Conservation (phyloP, 202 grass and related monocot genomes). For the Alloteropsis angusta region DNA sequence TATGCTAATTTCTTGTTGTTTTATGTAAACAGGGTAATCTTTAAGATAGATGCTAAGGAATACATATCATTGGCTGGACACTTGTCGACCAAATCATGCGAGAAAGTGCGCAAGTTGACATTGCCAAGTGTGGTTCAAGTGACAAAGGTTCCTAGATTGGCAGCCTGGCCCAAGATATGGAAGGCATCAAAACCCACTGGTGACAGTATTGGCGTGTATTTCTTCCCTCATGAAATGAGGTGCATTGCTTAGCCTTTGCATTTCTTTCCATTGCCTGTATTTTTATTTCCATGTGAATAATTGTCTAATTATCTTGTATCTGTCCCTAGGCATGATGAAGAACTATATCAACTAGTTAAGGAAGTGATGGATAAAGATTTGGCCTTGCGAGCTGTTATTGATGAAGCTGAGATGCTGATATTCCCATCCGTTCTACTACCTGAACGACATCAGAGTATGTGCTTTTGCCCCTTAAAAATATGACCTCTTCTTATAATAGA, state of each 20-base stretch:
- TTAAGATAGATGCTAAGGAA: conserved; percentile 25
- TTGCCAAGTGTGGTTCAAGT: conserved; percentile 32
- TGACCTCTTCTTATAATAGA: background rate
- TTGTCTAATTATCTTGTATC: background rate
- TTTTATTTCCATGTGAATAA: background rate
- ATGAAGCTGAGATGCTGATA: conserved; percentile 50
- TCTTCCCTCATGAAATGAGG: conserved; percentile 49
- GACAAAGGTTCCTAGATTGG: conserved; percentile 32
- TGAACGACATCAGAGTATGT: conserved; percentile 47
- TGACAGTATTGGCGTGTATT: conserved; percentile 57
- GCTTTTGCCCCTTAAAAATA: background rate
- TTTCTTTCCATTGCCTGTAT: background rate
- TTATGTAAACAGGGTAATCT: conserved; percentile 34
- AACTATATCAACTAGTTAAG: conserved; percentile 32
- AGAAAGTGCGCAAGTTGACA: conserved; percentile 35
- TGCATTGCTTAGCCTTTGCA: conserved; percentile 8
- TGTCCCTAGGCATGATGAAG: conserved; percentile 28
- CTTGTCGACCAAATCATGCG: conserved; percentile 48
- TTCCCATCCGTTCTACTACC: conserved; percentile 66
- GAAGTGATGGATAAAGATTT: conserved; percentile 44
- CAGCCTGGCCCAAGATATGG: conserved; percentile 47
- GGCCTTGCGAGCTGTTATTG: conserved; percentile 32
- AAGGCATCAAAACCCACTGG: conserved; percentile 31
- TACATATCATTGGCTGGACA: conserved; percentile 39
- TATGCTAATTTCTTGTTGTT: conserved; percentile 7